Evolutionary conservation across 1,284 basidiomycete genomes (phyloP).

Genomic region (Moesziomyces sp.): DNA sequence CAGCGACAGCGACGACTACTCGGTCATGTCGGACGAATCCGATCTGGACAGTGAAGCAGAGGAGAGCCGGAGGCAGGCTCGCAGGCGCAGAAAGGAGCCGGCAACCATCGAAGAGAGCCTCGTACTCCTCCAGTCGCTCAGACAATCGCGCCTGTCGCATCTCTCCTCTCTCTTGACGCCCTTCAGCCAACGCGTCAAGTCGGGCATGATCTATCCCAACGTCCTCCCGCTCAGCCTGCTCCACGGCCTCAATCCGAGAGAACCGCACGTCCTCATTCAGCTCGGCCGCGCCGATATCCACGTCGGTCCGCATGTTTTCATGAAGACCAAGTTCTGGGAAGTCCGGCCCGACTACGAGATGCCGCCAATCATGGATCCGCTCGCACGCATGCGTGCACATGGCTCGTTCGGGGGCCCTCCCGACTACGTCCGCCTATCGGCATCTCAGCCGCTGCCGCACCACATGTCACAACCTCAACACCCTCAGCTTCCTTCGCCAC

Average conservation of each 20-base stretch:
- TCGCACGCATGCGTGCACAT: slow-evolving; percentile 23
- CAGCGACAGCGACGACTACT: slow-evolving; percentile 50
- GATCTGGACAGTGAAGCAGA: slow-evolving; percentile 44
- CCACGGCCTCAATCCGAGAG: slow-evolving; percentile 54
- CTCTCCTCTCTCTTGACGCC: slow-evolving; percentile 62
- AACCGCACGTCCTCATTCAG: slow-evolving; percentile 55
- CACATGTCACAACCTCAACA: slow-evolving; percentile 28
- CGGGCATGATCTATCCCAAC: slow-evolving; percentile 54
- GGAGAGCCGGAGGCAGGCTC: slow-evolving; percentile 33
- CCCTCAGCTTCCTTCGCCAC: slow-evolving; percentile 29
- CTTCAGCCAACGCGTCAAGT: slow-evolving; percentile 54
- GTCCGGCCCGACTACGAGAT: slow-evolving; percentile 50
- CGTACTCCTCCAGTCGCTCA: slow-evolving; percentile 60
- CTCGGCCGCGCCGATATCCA: slow-evolving; percentile 61
- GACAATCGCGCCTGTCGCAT: slow-evolving; percentile 64
- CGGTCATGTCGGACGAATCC: slow-evolving; percentile 38
- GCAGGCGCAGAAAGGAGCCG: slow-evolving; percentile 39
- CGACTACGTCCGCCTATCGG: slow-evolving; percentile 11
- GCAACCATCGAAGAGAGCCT: slow-evolving; percentile 52
- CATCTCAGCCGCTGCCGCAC: slow-evolving; percentile 19
- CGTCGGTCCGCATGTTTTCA: slow-evolving; percentile 60
- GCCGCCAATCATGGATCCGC: slow-evolving; percentile 19
- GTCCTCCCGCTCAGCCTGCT: slow-evolving; percentile 51
- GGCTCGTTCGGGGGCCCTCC: slow-evolving; percentile 14
- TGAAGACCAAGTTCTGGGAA: slow-evolving; percentile 62